phyloP scores from a whole-genome alignment of 495 filamentous ascomycete genomes.

The Clohesyomyces aquaticus region DNA sequence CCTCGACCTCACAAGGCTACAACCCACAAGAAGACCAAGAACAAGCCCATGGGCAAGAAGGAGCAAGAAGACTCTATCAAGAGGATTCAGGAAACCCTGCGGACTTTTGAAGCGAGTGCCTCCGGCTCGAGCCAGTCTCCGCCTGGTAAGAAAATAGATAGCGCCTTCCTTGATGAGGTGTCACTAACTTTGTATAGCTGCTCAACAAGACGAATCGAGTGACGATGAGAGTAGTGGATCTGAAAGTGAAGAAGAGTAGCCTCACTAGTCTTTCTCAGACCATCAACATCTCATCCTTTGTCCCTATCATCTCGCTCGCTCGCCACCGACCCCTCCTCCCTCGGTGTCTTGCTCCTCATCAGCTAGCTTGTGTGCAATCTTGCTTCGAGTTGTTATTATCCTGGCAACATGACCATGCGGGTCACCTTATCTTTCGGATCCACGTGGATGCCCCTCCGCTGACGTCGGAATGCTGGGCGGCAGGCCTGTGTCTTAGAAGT shows the following conservation, averaged over 20 bases:
- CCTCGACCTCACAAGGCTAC: conserved; percentile 51
- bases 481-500: background rate
- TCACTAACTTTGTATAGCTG: conserved; percentile 22
- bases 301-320: background rate
- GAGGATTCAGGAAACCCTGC: conserved; percentile 65
- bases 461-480: no score
- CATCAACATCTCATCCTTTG: background rate
- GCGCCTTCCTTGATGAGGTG: background rate
- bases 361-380: no score
- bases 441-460: no score
- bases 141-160: conserved; percentile 42
- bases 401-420: no score
- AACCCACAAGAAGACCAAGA: conserved; percentile 81
- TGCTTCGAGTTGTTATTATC: no score
- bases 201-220: conserved; percentile 41
- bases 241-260: conserved; percentile 47
- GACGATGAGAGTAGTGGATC: conserved; percentile 46
- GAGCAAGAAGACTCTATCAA: conserved; percentile 91
- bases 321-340: no score
- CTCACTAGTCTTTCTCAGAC: conserved; percentile 1
- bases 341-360: no score
- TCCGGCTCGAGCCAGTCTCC: conserved; percentile 37
- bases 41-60: conserved; percentile 95
- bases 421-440: no score
- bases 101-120: conserved; percentile 39